Evolutionary conservation across 148 eudicot genomes (phyloP), one percentile per base, ranked within the genome.

Genomic region (Euryodendron excelsum): DNA sequence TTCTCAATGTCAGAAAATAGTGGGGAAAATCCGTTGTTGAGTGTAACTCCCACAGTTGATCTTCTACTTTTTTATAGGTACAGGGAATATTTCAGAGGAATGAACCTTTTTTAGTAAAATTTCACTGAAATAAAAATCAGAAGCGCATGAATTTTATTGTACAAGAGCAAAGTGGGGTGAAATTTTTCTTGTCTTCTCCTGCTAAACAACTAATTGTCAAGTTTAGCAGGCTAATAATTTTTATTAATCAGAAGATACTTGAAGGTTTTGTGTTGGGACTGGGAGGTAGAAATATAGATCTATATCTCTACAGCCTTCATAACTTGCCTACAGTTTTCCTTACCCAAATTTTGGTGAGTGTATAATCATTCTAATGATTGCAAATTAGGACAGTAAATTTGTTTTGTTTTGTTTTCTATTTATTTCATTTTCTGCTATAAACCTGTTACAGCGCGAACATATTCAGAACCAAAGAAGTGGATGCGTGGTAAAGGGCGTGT

Each of bases 401-500:
- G 10, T n/a, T 0, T 62, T 28, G 7, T 20, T n/a, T n/a, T n/a
- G n/a, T n/a, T n/a, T 33, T 65, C 25, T 15, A 25, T 65, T 34
- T 17, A 14, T 25, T 34, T 23, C 17, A 18, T 17, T 78, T 65
- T 52, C 36, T 55, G 28, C 30, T 18, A 52, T 68, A 25, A 15
- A 58, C 27, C 3, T 41, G 2, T 77, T 69, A 28, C 84, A 90
- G 93, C 48, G 33, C 83, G 91, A 34, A 90, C 93, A 8, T 90
- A 86, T 66, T 63, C 89, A 2, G 91, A 90, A 78, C 93, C 93
- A 17, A 74, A 60, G 50, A 90, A 90, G 77, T 88, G 91, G 90
- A 86, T 90, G 86, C 86, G 85, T n/a, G 93, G 91, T 14, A 90
- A 90, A 79, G 93, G 91, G 37, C 93, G 91, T 70, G 85, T 88